Evolutionary conservation across 371 early-diverging fungal genomes (phyloP).

Genomic region (Mucor indicus): DNA sequence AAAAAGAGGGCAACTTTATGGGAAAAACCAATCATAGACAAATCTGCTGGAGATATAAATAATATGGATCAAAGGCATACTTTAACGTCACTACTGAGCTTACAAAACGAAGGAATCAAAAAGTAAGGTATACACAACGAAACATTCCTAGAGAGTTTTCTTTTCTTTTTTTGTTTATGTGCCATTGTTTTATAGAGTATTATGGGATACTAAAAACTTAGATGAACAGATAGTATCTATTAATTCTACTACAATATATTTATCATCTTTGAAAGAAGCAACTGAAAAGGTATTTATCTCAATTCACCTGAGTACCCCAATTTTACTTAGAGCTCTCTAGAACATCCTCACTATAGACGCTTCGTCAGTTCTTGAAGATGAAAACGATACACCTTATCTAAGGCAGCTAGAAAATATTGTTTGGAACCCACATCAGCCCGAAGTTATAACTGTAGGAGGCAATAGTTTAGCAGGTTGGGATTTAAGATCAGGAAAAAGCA

Average conservation of each 20-base stretch:
- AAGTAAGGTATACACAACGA: neutral
- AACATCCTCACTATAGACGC: slow-evolving; percentile 13
- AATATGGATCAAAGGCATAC: neutral
- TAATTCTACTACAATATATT: slow-evolving; percentile 13
- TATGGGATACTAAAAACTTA: slow-evolving; percentile 35
- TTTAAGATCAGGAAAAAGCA: slow-evolving; percentile 45
- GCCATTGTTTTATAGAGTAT: slow-evolving; percentile 26
- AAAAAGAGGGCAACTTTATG: slow-evolving; percentile 35
- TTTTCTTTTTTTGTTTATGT: neutral
- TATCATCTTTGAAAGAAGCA: slow-evolving; percentile 9
- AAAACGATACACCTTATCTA: slow-evolving; percentile 5
- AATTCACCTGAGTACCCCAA: no score
- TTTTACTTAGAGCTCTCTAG: neutral
- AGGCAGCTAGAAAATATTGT: slow-evolving; percentile 47
- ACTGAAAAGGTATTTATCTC: neutral
- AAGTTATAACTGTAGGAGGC: slow-evolving; percentile 59
- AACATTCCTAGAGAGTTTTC: neutral
- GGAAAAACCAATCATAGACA: slow-evolving; percentile 15
- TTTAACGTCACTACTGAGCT: slow-evolving; percentile 1
- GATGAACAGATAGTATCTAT: slow-evolving; percentile 23
- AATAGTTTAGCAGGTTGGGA: slow-evolving; percentile 71
- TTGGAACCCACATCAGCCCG: slow-evolving; percentile 73
- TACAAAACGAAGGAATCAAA: slow-evolving; percentile 14
- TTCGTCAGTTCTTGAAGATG: slow-evolving; percentile 6
- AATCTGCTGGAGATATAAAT: slow-evolving; percentile 17